Evolutionary conservation across 2,329 filamentous ascomycete genomes (phyloP), one percentile per base, ranked within the genome.

Genomic region (Ophiostoma australiae): DNA sequence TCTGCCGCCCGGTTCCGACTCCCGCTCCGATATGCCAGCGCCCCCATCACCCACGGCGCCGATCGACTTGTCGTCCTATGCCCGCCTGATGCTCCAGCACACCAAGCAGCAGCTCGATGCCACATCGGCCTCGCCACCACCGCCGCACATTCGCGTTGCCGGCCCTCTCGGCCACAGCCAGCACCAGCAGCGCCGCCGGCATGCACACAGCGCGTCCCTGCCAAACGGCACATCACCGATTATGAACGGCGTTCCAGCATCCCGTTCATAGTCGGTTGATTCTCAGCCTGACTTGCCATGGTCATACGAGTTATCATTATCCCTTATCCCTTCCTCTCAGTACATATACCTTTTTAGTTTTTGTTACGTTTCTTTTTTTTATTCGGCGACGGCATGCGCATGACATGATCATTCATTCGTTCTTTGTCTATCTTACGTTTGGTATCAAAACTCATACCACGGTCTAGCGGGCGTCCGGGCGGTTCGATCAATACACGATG

Each of bases 21-120:
- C 55, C 10, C 1, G 33, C 23, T 37, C 52, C 23, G 67, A 23
- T 13, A 55, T 55, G 5, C 15, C 23, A 27, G 61, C 58, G 65
- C 39, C 66, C 15, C n/a, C 70, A n/a, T n/a, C 70, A 15, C 27
- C 70, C 35, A 75, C 77, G 6, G 74, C 77, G 0, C 77, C 77
- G 4, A 67, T 74, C 20, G 76, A 79, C 68, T 67, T 79, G 8
- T 75, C 76, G 5, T 78, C 78, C 3, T 90, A 90, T 75, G 80
- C 87, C 17, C 84, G 83, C 72, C 85, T 82, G 71, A 90, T 90
- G 85, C 86, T 87, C 76, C 82, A 85, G 70, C 87, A 90, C 80
- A 90, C 88, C 73, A 88, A 87, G 81, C 82, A 84, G 71, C 88
- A 89, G 77, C 89, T 90, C 86, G 86, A 90, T 73, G 81, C 82